Percentiles rank a stretch among this genome's conserved stretches.
Conservation (phyloP, 805 yeast species). For the Peterozyma toletana region DNA sequence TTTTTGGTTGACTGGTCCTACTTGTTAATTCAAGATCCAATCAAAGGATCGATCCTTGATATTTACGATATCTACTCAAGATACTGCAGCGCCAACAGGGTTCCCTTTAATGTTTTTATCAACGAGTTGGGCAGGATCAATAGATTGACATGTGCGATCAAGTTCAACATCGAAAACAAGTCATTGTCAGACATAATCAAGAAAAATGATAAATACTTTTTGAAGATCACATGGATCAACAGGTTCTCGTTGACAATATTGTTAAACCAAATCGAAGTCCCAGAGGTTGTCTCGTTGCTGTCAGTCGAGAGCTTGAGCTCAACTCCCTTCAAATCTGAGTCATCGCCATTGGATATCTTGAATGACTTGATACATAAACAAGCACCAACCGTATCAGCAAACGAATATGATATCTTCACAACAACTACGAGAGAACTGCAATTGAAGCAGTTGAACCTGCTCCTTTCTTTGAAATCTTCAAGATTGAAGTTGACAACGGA, state of each 20-base stretch:
- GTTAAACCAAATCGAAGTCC: constrained; percentile 7
- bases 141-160: constrained; percentile 16
- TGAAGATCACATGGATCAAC: constrained; percentile 17
- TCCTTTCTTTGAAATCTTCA: constrained; percentile 25
- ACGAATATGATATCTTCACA: constrained; percentile 17
- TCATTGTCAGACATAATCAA: constrained; percentile 7
- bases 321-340: constrained; percentile 9
- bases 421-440: constrained; percentile 19
- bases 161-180: constrained; percentile 17
- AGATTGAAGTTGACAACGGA: constrained; percentile 30
- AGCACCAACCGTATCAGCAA: neutral
- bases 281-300: neutral
- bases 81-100: constrained; percentile 23
- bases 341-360: neutral
- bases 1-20: constrained; percentile 23
- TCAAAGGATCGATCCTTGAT: constrained; percentile 21
- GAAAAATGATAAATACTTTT: constrained; percentile 12
- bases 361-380: neutral
- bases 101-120: constrained; percentile 25
- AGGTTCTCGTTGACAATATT: constrained; percentile 18
- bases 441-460: constrained; percentile 16
- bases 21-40: constrained; percentile 21
- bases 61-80: constrained; percentile 22
- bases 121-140: constrained; percentile 17
- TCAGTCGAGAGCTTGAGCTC: neutral